Base-by-base conservation (phyloP, 345 rosid genomes). In the Camelina neglecta region DNA sequence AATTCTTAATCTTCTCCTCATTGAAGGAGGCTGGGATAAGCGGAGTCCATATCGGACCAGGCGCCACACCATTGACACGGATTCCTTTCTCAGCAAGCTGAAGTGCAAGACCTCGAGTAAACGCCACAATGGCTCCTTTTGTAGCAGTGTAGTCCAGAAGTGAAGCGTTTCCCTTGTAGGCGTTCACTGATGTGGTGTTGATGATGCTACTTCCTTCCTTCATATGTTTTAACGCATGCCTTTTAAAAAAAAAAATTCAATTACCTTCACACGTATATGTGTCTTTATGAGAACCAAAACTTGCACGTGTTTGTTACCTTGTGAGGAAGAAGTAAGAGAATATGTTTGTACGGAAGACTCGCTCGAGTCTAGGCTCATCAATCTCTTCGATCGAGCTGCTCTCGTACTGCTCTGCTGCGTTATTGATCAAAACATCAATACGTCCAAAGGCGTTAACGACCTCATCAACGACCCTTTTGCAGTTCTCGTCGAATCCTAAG, bases 21-120 rank as follows among this genome's bases (percentile, higher is more conserved):
- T 53, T 66, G 33, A 87, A 89, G 0, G 97, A 88, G 2, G 96
- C 80, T 1, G 96, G 97, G 18, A 89, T 89, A 81, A 93, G 68
- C 0, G 90, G 98, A 0, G 96, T 93, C 98, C 96, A 90, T 54
- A 90, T 88, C 0, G 91, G 97, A 21, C 98, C 96, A 1, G 96
- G 96, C 0, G 92, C 92, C 0, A 91, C 93, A 0, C 90, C 96
- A 8, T 93, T 88, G 11, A 93, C 90, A 0, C 91, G 84, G 3
- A 89, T 84, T 1, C 92, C 90, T 78, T 45, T 82, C 23, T 71
- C 62, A 33, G 85, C 93, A 0, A 88, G 82, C 77, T 88, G 91
- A 24, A 91, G 89, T 0, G 92, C 84, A 24, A 91, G 90, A 7
- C 87, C 97, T 51, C 92, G 81, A 2, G 96, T 91, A 79, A 86